phyloP scores from a whole-genome alignment of 306 rosid genomes.

The Rosa multiflora region DNA sequence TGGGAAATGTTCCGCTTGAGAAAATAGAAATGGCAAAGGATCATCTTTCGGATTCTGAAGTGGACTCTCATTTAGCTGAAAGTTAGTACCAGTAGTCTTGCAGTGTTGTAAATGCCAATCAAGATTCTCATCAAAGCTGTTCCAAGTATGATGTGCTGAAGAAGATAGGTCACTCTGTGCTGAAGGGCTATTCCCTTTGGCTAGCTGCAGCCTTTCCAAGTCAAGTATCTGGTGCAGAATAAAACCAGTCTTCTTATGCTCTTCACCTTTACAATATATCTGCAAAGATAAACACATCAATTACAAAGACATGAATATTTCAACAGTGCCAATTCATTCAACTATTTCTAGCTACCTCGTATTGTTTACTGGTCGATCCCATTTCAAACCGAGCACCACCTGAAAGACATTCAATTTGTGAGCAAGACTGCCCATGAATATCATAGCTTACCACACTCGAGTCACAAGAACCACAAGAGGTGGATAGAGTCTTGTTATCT shows the following conservation, averaged over 20 bases:
- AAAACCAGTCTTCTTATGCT: constrained; percentile 30
- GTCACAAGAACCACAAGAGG: constrained; percentile 45
- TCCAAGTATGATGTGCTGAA: constrained; percentile 30
- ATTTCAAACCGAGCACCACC: constrained; percentile 22
- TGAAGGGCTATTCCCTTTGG: constrained; percentile 32
- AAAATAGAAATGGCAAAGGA: constrained; percentile 44
- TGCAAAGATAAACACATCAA: constrained; percentile 29
- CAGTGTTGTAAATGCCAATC: constrained; percentile 39
- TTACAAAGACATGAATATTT: neutral
- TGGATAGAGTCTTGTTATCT: constrained; percentile 41
- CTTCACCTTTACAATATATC: constrained; percentile 40
- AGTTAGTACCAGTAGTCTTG: constrained; percentile 24
- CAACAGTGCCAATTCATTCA: neutral
- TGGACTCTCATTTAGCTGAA: constrained; percentile 32
- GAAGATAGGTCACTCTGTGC: constrained; percentile 36
- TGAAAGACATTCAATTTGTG: constrained; percentile 18
- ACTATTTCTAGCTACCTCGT: constrained; percentile 44
- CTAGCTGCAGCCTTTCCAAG: constrained; percentile 57
- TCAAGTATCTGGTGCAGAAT: constrained; percentile 76
- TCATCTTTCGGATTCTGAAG: constrained; percentile 41
- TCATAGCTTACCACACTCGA: constrained; percentile 25
- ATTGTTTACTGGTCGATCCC: constrained; percentile 43
- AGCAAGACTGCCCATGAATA: constrained; percentile 22
- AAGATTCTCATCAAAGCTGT: constrained; percentile 36
- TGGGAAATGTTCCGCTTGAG: constrained; percentile 51